phyloP scores from a whole-genome alignment of 352 stramenopile species.

The Globisporangium heterothallicum region DNA sequence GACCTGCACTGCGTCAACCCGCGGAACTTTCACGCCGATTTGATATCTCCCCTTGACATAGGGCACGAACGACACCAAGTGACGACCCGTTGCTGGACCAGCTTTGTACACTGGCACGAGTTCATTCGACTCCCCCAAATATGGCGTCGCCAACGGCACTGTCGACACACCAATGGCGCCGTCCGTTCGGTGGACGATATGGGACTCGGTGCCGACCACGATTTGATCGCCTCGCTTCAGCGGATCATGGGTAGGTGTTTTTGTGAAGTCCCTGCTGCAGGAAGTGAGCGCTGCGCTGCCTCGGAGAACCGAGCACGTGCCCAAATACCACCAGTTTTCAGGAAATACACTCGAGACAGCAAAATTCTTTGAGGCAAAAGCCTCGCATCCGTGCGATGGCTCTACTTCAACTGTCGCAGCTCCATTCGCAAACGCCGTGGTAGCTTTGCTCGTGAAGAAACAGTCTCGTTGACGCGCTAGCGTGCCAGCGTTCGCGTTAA shows the following conservation, averaged over 20 bases:
- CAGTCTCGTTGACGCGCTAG: slow-evolving; percentile 50
- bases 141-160: slow-evolving; percentile 67
- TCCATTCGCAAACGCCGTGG: slow-evolving; percentile 22
- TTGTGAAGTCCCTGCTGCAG: slow-evolving; percentile 40
- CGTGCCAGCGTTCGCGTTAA: slow-evolving; percentile 54
- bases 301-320: slow-evolving; percentile 44
- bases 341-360: slow-evolving; percentile 54
- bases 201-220: slow-evolving; percentile 67
- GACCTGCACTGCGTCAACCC: slow-evolving; percentile 64
- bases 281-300: slow-evolving; percentile 22
- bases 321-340: slow-evolving; percentile 60
- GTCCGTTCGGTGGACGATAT: slow-evolving; percentile 51
- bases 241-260: slow-evolving; percentile 23
- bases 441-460: slow-evolving; percentile 59
- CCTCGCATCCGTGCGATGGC: slow-evolving; percentile 44
- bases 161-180: slow-evolving; percentile 47
- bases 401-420: slow-evolving; percentile 39
- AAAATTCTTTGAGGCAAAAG: slow-evolving; percentile 34
- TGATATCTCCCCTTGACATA: slow-evolving; percentile 88
- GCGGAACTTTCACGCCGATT: slow-evolving; percentile 78
- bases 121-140: slow-evolving; percentile 49
- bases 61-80: slow-evolving; percentile 85
- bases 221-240: slow-evolving; percentile 77
- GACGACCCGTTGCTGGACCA: slow-evolving; percentile 56
- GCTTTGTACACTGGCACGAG: slow-evolving; percentile 67